Base-by-base conservation (phyloP, 352 stramenopile species). In the Phytophthora pini region DNA sequence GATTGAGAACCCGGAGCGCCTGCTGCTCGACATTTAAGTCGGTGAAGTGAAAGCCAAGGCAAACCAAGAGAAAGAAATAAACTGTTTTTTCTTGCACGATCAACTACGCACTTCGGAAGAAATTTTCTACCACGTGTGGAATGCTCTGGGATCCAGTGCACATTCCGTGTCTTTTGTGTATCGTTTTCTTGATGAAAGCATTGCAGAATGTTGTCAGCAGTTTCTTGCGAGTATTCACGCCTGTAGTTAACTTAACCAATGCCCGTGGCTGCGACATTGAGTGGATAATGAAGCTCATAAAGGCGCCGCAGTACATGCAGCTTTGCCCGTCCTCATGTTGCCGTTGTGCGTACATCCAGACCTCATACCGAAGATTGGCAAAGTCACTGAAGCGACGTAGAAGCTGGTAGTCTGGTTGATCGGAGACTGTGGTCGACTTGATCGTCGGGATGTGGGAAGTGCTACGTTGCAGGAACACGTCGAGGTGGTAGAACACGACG, bases 1-100 rank as follows among this genome's bases (percentile, higher is more conserved):
- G 84, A 97, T 99, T 65, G 92, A 98, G 61, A 96, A 99, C 80
- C 97, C 98, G 17, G 79, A 92, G 52, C 90, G 96, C 51, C 74
- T 99, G 48, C 78, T 99, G 22, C 85, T 99, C 53, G 95, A 98
- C 67, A 84, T 99, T 72, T 99, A 93, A 64, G 53, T 22, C 64
- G 52, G 11, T 43, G 38, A 27, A 56, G 43, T 40, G 51, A 52
- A 52, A 47, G 17, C 31, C 32, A 20, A 49, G 24, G 40, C 41
- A 41, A 17, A 20, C 15, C 41, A 68, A 56, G 46, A 54, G 32
- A 65, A 56, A 65, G 27, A 34, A 52, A 56, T 62, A 56, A 53
- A 44, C 1, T 48, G 26, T 51, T 38, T 55, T 36, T 62, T 56
- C 52, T 68, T 68, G 26, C 24, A 48, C n/a, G 55, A 4, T 46